Evolutionary conservation across 2,329 filamentous ascomycete species (phyloP).

Genomic region (Arthrobotrys iridis): DNA sequence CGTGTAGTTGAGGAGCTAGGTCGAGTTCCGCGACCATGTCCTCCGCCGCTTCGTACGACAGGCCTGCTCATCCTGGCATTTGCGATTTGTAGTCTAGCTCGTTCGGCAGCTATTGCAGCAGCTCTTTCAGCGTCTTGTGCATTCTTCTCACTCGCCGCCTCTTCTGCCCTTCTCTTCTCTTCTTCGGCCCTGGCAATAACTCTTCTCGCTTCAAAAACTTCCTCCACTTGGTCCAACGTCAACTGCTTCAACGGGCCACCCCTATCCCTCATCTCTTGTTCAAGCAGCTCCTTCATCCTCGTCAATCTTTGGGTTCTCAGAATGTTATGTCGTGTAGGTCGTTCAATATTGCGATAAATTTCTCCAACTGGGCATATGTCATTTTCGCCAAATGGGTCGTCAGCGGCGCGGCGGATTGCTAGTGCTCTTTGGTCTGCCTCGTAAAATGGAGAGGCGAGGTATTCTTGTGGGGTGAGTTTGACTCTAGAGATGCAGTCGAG

Average conservation of each 20-base stretch:
- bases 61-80: too few species aligned
- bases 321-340: conserved; percentile 15
- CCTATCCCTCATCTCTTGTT: background rate
- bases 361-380: conserved; percentile 10
- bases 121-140: too few species aligned
- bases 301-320: conserved; percentile 8
- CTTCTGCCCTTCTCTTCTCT: background rate
- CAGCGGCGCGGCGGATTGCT: background rate
- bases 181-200: background rate
- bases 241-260: background rate
- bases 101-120: too few species aligned
- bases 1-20: too few species aligned
- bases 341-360: background rate
- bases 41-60: too few species aligned
- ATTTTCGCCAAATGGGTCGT: conserved; percentile 21
- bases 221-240: background rate
- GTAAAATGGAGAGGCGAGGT: conserved; percentile 32
- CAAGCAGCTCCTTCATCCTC: conserved; percentile 4
- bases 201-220: background rate
- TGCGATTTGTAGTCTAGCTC: too few species aligned
- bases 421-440: conserved; percentile 13
- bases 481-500: conserved; percentile 48
- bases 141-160: background rate
- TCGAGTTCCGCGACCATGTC: too few species aligned
- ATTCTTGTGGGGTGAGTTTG: conserved; percentile 40